Base-by-base conservation (phyloP, 2,329 filamentous ascomycete species). In the Capronia americana region DNA sequence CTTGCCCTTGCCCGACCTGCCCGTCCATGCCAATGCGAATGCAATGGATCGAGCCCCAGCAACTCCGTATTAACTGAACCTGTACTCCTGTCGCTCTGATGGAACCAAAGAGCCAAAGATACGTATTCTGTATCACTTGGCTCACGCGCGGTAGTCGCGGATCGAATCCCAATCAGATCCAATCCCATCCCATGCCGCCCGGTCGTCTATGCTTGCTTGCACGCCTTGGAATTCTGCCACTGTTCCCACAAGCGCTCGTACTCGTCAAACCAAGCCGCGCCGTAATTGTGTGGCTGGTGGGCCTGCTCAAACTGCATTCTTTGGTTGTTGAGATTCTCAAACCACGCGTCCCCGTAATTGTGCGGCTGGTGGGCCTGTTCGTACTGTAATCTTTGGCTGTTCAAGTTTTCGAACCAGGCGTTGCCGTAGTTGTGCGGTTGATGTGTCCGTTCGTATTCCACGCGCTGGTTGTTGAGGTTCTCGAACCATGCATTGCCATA, bases 321-420 rank as follows among this genome's bases (percentile, higher is more conserved):
- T 50, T 66, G 67, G 53, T 12, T 41, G 32, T 69, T 64, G 55
- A 70, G 60, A 57, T 62, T 70, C 48, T 68, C 65, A 28, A 70
- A 70, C 60, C 63, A 70, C 28, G 46, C 55, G 53, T 65, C 68
- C 14, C 68, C 68, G 57, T 68, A 66, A 23, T 62, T 64, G 65
- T 65, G 41, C 41, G 59, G 59, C 17, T 55, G 58, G 17, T 60
- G 57, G 3, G 32, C 2, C 17, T 48, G 56, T 24, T 58, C 56
- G 56, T 30, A 51, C 26, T 51, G n/a, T 11, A 38, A 2, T 14
- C 57, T 24, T 23, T 60, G 57, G 17, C 1, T 24, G 57, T 53
- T 60, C 10, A 70, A 56, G 60, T 64, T 70, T 32, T 67, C 65
- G 24, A 70, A 70, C 60, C 63, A 70, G 30, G 53, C 54, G 38